phyloP scores from a whole-genome alignment of 31 red algal species.

The Odonthalia washingtoniensis region DNA sequence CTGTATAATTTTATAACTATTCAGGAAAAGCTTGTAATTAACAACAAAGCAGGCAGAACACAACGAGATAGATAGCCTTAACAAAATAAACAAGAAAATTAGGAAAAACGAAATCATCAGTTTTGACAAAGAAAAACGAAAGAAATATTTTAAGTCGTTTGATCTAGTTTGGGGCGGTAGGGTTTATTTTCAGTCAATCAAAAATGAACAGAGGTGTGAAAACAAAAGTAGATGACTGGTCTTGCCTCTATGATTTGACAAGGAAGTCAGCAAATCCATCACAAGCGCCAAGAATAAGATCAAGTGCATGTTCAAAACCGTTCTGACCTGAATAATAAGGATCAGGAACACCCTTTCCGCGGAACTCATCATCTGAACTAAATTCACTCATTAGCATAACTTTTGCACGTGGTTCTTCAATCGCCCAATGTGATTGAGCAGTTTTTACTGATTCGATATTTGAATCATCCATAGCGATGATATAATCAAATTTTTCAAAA shows the following conservation, averaged over 20 bases:
- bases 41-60: too few relatives aligned
- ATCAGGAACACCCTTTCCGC: constrained; percentile 83
- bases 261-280: constrained; percentile 81
- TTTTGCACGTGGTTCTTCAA: constrained; percentile 46
- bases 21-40: too few relatives aligned
- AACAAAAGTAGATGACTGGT: too few relatives aligned
- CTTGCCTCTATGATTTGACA: not conserved
- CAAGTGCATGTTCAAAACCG: constrained; percentile 92
- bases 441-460: constrained; percentile 81
- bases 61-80: too few relatives aligned
- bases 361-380: constrained; percentile 57
- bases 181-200: too few relatives aligned
- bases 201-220: too few relatives aligned
- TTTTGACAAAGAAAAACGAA: too few relatives aligned
- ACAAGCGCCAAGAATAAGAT: constrained; percentile 86
- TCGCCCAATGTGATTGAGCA: constrained; percentile 67
- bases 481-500: constrained; percentile 86
- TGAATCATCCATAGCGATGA: constrained; percentile 89
- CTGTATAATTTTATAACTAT: too few relatives aligned
- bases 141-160: too few relatives aligned
- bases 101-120: too few relatives aligned
- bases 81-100: too few relatives aligned
- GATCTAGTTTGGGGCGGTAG: too few relatives aligned
- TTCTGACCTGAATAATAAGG: constrained; percentile 88
- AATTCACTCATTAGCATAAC: constrained; percentile 81